Base-by-base conservation (phyloP, 495 filamentous ascomycete genomes). In the Hypoxylon fuscum region DNA sequence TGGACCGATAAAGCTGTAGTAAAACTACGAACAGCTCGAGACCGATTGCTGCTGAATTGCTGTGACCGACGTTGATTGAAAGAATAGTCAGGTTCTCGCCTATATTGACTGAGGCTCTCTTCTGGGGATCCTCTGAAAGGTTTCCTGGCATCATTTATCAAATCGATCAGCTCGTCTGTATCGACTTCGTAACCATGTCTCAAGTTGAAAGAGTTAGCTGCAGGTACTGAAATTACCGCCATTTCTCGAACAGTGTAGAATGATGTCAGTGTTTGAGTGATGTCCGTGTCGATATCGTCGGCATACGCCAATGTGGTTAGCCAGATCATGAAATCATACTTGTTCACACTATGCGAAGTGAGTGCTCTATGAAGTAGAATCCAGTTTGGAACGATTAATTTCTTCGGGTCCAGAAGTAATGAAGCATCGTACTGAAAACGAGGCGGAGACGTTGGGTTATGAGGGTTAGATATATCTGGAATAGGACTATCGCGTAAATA, bases 241-340 rank as follows among this genome's bases (percentile, higher is more conserved):
- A 78, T 72, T 23, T 49, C 41, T 5, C 56, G 65, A 1, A 68
- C 21, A 5, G 58, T 67, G 15, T 72, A 72, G 20, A 82, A 71
- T 1, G 77, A 69, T 18, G 76, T 67, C 14, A 83, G 35, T 1
- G 73, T 64, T 20, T 78, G 70, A 21, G 82, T 46, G 5, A 80
- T 52, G 8, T 37, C 8, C 59, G 74, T 61, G 9, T 81, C 48
- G 3, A 45, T 11, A 62, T 54, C 11, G 66, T 47, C 0, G 65
- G 62, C 46, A 63, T 77, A 22, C 21, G 77, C 68, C 47, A 84
- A 7, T 0, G 79, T 75, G 21, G 74, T 59, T 7, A 85, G 68
- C 68, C 75, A 77, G 6, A 83, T 74, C 76, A 84, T 80, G 2
- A 82, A 22, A 21, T 67, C 64, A 56, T 73, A 80, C 52, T 62